These are phyloP conservation scores for Aspergillus versicolor DNA, from an alignment of 2,329 filamentous ascomycete genomes.

Conservation along the genomic window DNA sequence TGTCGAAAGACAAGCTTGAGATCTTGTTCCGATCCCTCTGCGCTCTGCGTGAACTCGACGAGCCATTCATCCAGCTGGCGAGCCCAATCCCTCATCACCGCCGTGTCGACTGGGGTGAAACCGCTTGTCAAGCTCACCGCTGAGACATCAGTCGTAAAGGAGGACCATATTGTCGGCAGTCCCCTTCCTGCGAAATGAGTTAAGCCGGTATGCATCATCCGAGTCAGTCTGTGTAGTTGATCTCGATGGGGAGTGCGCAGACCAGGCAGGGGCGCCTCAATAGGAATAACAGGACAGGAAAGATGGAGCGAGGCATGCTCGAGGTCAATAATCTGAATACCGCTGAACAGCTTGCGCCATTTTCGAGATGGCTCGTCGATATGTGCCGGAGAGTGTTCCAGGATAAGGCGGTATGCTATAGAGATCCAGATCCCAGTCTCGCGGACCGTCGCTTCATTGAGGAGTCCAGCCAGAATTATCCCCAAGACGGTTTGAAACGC, in stretches of 20 bases:
- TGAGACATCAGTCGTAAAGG: background rate
- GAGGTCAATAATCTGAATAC: conserved; percentile 4
- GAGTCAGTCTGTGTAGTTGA: conserved; percentile 2
- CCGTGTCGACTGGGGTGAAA: conserved; percentile 4
- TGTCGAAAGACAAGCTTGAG: conserved; percentile 5
- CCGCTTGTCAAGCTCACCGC: background rate
- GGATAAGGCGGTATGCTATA: conserved; percentile 8
- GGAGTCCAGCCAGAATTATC: background rate
- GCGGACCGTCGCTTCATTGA: conserved; percentile 1
- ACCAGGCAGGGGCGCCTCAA: background rate
- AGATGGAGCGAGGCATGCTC: conserved; percentile 7
- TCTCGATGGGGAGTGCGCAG: background rate
- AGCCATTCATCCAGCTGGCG: conserved; percentile 7
- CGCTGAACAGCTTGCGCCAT: conserved; percentile 6
- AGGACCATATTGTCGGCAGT: conserved; percentile 3
- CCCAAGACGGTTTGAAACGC: conserved; percentile 4
- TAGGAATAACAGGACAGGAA: conserved; percentile 4
- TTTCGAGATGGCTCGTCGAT: conserved; percentile 1
- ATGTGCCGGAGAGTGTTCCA: conserved; percentile 6
- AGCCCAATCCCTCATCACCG: conserved; percentile 5
- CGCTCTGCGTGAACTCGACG: background rate
- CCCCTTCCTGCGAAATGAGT: conserved; percentile 3
- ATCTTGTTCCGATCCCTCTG: conserved; percentile 1
- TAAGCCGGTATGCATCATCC: conserved; percentile 8
- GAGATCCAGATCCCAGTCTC: conserved; percentile 11